Evolutionary conservation across 345 rosid species (phyloP), one percentile per base, ranked within the genome.

Genomic region (Excoecaria agallocha): DNA sequence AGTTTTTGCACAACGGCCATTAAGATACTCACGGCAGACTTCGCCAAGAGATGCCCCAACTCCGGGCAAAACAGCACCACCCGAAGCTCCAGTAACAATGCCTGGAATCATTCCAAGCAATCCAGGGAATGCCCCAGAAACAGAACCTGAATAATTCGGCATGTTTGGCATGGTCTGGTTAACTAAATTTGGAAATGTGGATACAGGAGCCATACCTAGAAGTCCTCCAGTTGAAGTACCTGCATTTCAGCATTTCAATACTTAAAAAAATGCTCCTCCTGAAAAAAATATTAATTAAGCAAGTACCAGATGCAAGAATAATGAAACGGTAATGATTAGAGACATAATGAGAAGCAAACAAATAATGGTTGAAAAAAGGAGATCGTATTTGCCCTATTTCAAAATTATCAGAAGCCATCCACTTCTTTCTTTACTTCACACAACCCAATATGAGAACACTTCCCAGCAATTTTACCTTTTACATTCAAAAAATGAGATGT

Each of bases 161-260:
- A 95, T 95, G 86, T 93, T 95, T 16, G 99, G 99, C 99, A 93
- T 95, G 35, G 97, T 95, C 78, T 93, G 99, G 76, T 95, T 95
- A 1, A 91, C 81, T 74, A 93, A 81, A 77, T 84, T 95, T 6
- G 98, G 93, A 80, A 80, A 94, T 12, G 89, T 83, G 63, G 96
- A 82, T 41, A 88, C 69, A 76, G 96, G 93, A 66, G 96, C 87
- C 82, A 88, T 74, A 80, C 96, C 98, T 68, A 91, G 81, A 24
- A 93, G 39, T 54, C 98, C 97, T 30, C 91, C 91, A 17, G 83
- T 80, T 58, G 98, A 81, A 78, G 94, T 80, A 74, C 97, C 98
- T 90, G 83, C 58, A 73, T 4, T 17, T 78, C 37, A 68, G 59
- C 22, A 75, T 60, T 25, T 56, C 46, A 76, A 51, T 8, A 43